These are phyloP conservation scores for Pseudisothecium myosuroides DNA, from an alignment of 225 moss, liverwort and hornwort genomes.

Conservation along the genomic window DNA sequence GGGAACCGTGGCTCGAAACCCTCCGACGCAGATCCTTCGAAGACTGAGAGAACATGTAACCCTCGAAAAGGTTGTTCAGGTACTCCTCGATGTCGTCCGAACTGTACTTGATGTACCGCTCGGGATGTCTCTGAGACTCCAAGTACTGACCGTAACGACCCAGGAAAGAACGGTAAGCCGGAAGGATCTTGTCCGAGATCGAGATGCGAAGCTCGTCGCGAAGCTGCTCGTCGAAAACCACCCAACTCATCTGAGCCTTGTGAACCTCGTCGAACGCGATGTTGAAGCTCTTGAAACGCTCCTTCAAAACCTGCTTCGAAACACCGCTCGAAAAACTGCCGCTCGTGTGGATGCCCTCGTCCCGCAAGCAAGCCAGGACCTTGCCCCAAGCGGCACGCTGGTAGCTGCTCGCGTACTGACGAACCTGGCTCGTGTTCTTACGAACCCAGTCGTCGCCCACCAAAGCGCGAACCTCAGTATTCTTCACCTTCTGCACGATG, in stretches of 20 bases:
- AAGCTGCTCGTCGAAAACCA: constrained; percentile 82
- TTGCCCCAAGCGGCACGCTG: constrained; percentile 92
- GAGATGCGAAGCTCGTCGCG: constrained; percentile 93
- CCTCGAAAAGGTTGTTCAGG: constrained; percentile 91
- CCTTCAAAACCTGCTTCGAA: constrained; percentile 87
- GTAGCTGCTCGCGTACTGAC: constrained; percentile 92
- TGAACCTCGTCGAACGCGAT: constrained; percentile 88
- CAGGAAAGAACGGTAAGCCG: constrained; percentile 89
- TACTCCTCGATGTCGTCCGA: constrained; percentile 77
- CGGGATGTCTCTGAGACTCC: constrained; percentile 80
- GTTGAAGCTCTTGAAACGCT: constrained; percentile 98
- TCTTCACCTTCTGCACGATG: constrained; percentile 96
- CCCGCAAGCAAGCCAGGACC: constrained; percentile 73
- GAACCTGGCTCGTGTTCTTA: constrained; percentile 75
- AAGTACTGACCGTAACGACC: constrained; percentile 87
- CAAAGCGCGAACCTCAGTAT: constrained; percentile 51
- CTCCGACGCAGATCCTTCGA: constrained; percentile 70
- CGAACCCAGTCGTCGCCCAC: neutral
- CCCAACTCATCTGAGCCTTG: constrained; percentile 91
- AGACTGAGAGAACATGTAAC: constrained; percentile 58
- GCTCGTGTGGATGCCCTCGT: constrained; percentile 84
- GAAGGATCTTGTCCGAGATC: constrained; percentile 81
- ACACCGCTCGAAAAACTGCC: constrained; percentile 84
- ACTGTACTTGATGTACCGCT: constrained; percentile 86
- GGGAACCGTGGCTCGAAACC: constrained; percentile 25